Conservation (phyloP, 2,329 filamentous ascomycete genomes). For the Aspergillus niger region DNA sequence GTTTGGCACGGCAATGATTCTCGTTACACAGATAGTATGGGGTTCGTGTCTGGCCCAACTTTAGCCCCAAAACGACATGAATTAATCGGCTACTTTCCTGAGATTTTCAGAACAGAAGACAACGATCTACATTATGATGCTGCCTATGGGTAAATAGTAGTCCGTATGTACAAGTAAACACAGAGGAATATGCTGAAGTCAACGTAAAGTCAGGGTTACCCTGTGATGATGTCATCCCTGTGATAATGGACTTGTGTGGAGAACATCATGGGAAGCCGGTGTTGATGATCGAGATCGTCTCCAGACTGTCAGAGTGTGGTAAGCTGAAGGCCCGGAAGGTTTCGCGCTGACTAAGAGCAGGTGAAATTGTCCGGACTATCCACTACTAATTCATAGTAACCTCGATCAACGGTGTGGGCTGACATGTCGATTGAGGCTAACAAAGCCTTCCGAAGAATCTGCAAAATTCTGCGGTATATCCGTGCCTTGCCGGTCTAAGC, state of each 20-base stretch:
- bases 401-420: too few relatives aligned
- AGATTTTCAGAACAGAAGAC: background rate
- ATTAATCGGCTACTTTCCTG: background rate
- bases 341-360: background rate
- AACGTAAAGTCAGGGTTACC: background rate
- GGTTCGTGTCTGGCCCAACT: background rate
- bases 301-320: background rate
- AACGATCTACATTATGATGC: background rate
- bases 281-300: background rate
- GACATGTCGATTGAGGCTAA: background rate
- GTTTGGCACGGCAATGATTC: background rate
- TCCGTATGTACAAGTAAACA: background rate
- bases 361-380: background rate
- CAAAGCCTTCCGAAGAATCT: background rate
- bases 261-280: background rate
- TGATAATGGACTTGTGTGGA: background rate
- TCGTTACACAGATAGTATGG: background rate
- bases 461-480: background rate
- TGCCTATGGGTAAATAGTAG: background rate
- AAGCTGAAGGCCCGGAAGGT: background rate
- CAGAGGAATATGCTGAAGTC: background rate
- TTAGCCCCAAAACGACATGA: background rate
- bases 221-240: background rate
- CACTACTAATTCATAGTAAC: too few relatives aligned
- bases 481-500: background rate